Base-by-base conservation (phyloP, 2,329 filamentous ascomycete genomes). In the Verruconis gallopava region DNA sequence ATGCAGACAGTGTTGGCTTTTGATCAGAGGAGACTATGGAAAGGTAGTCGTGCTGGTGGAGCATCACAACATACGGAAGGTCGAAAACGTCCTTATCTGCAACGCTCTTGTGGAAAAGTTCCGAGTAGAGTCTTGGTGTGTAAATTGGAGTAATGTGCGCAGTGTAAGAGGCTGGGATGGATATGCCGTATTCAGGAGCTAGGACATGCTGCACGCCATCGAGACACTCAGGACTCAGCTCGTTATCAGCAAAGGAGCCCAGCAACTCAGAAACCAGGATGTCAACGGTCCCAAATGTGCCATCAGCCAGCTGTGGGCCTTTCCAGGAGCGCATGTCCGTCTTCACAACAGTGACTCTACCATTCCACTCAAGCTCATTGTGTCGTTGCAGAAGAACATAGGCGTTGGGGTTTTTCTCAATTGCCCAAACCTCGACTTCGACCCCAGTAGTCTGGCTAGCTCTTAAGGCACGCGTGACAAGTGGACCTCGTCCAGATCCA, bases 371-470 rank as follows among this genome's bases (percentile, higher is more conserved):
- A 14, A 72, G 75, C 48, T 79, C 71, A 55, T 96, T 96, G 55
- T 93, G 85, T 18, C 84, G 74, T 47, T 94, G 77, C 2, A 98
- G 74, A 49, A 95, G 79, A 4, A 98, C 88, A 57, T 89, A 96
- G 1, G 91, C 91, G 55, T 98, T 96, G 3, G 85, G 91, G 61
- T 98, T 98, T 71, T 98, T 98, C 63, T 98, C 91, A 3, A 98
- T 77, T 0, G 85, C 91, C 78, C 86, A 96, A 36, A 93, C 73
- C 50, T 88, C 79, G 39, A 96, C 81, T 15, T 77, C 69, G 3
- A 95, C 79, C 2, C 80, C 79, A 1, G 85, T 81, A 13, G 68
- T 71, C 47, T 78, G 71, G 52, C 85, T 89, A 11, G 91, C 93
- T 46, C 77, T 77, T 19, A 98, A 65, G 1, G 85, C 85, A 38